A percentile compares a stretch with the other conserved stretches of the same genome.
phyloP scores from a whole-genome alignment of 192 early-diverging fungal genomes.

The Chytriomyces sp. region DNA sequence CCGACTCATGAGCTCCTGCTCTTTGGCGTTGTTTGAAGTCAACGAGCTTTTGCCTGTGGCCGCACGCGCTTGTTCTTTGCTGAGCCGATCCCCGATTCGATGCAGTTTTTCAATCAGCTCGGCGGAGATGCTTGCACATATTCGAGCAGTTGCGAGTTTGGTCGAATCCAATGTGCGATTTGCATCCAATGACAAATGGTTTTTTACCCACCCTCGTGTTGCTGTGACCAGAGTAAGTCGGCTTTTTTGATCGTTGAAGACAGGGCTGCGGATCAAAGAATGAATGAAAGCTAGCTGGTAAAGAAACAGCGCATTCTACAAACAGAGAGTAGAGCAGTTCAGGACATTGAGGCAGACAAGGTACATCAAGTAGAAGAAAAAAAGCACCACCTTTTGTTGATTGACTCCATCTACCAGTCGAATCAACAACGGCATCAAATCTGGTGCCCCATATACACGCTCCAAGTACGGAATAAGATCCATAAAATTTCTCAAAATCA shows the following conservation, averaged over 20 bases:
- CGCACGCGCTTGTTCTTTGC: not conserved
- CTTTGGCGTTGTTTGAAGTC: not conserved
- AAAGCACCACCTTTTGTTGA: constrained; percentile 22
- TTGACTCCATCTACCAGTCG: constrained; percentile 45
- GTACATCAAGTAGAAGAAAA: not conserved
- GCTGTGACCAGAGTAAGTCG: constrained; percentile 39
- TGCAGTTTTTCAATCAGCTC: constrained; percentile 52
- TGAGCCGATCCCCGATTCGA: constrained; percentile 28
- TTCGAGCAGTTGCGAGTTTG: constrained; percentile 41
- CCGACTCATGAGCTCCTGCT: not conserved
- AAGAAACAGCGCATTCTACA: constrained; percentile 35
- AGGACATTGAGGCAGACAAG: not conserved
- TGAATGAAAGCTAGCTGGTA: constrained; percentile 50
- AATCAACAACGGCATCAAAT: constrained; percentile 41
- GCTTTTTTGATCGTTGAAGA: constrained; percentile 43
- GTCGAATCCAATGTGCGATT: constrained; percentile 18
- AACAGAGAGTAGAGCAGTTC: not conserved
- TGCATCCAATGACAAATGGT: constrained; percentile 37
- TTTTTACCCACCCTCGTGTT: constrained; percentile 47
- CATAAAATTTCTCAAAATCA: constrained; percentile 54
- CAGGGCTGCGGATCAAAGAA: constrained; percentile 42
- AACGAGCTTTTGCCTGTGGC: not conserved
- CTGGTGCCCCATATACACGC: constrained; percentile 31
- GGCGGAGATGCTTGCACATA: constrained; percentile 45
- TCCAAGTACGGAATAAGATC: constrained; percentile 50